Percentiles rank a stretch among this genome's conserved stretches.
phyloP scores from a whole-genome alignment of 148 eudicot genomes.

The Limonium bicolor region DNA sequence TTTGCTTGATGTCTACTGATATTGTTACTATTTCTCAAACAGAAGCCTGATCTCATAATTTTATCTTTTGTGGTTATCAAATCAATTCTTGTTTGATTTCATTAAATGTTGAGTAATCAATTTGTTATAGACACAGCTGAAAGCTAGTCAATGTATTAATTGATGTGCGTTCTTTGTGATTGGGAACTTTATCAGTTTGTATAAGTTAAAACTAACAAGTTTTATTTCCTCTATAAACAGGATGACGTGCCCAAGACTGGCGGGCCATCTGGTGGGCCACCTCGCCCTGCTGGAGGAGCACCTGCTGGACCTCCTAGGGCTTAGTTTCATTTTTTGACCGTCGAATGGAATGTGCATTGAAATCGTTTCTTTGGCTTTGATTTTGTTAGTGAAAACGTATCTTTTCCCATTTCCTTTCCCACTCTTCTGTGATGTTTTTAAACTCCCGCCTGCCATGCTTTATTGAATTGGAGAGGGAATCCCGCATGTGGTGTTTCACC shows the following conservation, averaged over 20 bases:
- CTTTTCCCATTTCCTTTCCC: too few species aligned
- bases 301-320: too few species aligned
- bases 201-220: neutral
- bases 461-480: too few species aligned
- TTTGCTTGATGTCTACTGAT: neutral
- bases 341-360: too few species aligned
- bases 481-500: too few species aligned
- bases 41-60: neutral
- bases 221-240: neutral
- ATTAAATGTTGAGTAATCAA: neutral
- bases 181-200: neutral
- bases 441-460: too few species aligned
- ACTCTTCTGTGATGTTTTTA: too few species aligned
- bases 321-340: too few species aligned
- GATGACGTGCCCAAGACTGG: conserved; percentile 4
- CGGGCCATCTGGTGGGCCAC: neutral
- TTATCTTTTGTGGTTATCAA: neutral
- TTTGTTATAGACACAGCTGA: neutral
- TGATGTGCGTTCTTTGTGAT: neutral
- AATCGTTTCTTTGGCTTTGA: too few species aligned
- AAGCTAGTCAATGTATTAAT: neutral
- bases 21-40: neutral
- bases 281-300: neutral
- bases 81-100: neutral
- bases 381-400: too few species aligned